Evolutionary conservation across 371 early-diverging fungal species (phyloP), one percentile per base, ranked within the genome.

Genomic region (Nematocida sp.): DNA sequence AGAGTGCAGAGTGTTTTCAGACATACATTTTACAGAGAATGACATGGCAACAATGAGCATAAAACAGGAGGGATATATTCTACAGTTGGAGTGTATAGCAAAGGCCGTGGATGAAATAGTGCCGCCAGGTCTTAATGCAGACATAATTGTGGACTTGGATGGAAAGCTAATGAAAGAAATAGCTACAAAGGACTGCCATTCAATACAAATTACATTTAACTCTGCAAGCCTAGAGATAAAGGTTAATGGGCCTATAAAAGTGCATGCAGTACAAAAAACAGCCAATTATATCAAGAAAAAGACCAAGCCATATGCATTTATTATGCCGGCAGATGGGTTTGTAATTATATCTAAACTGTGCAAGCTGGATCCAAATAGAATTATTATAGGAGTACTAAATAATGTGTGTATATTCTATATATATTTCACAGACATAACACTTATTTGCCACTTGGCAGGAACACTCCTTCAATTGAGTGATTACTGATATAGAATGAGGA

Each of bases 401-500:
- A 42, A 15, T 56, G 40, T 67, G 20, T 40, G 20, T 15, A 23
- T 70, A n/a, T 67, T 78, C 50, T 71, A 71, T 44, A 18, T 78
- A 23, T 78, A 78, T 61, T 78, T 78, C 55, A 54, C 23, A 78
- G 80, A 78, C 11, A 46, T 61, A 67, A 78, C 80, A 9, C 42
- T 67, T 47, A 66, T 62, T 39, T 46, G 82, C 46, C 69, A 70
- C 40, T 42, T n/a, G 27, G 27, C 27, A 18, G 80, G 80, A 13
- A 78, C 55, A 5, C 57, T 78, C 3, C 23, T 78, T 39, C 57
- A 69, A 40, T 7, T 25, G 23, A 58, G 27, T 23, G 58, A 58
- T 0, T 58, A n/a, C 9, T 58, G 23, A 27, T n/a, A 58, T n/a
- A 50, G 52, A 50, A 0, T 33, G 33, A 33, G 33, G 33, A 33